Conservation (phyloP, 306 rosid genomes). For the Acacia acuminata region DNA sequence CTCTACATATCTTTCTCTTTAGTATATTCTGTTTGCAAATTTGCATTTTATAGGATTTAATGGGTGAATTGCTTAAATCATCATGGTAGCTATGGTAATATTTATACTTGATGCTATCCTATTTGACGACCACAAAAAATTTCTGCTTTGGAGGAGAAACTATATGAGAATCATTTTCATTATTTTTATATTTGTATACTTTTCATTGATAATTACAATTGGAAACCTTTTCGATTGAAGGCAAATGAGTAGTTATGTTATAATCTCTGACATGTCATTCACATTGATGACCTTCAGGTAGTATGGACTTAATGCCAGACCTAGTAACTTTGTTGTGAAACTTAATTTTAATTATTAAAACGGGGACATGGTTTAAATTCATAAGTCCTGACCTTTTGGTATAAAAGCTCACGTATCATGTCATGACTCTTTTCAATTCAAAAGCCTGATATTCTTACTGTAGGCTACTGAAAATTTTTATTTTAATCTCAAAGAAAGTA, state of each 20-base stretch:
- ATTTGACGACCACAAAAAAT: background rate
- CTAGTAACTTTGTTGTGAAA: background rate
- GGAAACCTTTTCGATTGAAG: background rate
- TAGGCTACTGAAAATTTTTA: background rate
- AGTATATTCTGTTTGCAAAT: background rate
- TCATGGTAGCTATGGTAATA: background rate
- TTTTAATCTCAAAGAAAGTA: background rate
- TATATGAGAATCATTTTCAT: background rate
- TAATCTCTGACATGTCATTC: background rate
- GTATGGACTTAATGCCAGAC: background rate
- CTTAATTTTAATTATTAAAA: background rate
- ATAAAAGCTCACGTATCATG: background rate
- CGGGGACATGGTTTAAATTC: background rate
- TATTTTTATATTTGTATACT: background rate
- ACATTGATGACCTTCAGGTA: background rate
- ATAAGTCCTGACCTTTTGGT: background rate
- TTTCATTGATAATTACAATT: background rate
- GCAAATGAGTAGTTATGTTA: background rate
- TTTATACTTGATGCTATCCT: slow-evolving; percentile 1
- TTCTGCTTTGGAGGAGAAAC: background rate
- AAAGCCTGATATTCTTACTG: background rate
- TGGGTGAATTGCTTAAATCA: slow-evolving; percentile 13
- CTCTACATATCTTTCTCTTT: background rate
- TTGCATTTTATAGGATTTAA: slow-evolving; percentile 4
- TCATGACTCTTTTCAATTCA: background rate